phyloP scores from a whole-genome alignment of 2,329 filamentous ascomycete genomes.

The Cercospora citrullina region DNA sequence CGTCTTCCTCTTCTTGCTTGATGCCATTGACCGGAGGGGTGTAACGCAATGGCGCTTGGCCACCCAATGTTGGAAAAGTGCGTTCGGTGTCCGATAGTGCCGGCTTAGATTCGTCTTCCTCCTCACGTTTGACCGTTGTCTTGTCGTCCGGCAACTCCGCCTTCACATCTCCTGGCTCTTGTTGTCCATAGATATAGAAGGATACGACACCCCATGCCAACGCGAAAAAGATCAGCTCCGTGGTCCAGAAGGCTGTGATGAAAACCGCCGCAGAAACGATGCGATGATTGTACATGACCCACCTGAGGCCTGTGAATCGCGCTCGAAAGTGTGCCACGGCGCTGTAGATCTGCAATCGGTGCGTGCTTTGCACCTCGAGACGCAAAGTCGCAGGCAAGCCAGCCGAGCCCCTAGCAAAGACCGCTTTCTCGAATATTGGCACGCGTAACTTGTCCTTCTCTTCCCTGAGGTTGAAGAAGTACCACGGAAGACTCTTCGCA shows the following conservation, averaged over 20 bases:
- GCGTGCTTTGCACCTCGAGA: conserved; percentile 69
- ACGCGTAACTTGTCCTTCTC: conserved; percentile 67
- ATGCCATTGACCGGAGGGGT: conserved; percentile 23
- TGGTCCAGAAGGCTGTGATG: conserved; percentile 71
- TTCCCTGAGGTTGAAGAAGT: conserved; percentile 64
- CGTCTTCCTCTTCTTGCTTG: conserved; percentile 36
- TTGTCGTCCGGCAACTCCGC: conserved; percentile 23
- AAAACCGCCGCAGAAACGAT: conserved; percentile 68
- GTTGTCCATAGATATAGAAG: conserved; percentile 40
- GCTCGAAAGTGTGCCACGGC: conserved; percentile 70
- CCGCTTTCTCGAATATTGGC: conserved; percentile 70
- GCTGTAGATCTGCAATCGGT: conserved; percentile 72
- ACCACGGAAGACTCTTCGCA: conserved; percentile 65
- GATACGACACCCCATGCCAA: conserved; percentile 63
- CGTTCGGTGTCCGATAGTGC: conserved; percentile 50
- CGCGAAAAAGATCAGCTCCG: conserved; percentile 67
- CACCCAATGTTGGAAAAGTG: conserved; percentile 51
- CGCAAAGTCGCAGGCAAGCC: conserved; percentile 56
- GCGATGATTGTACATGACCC: conserved; percentile 84
- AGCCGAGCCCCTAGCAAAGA: conserved; percentile 59
- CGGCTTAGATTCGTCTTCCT: conserved; percentile 26
- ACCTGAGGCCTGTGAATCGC: conserved; percentile 69
- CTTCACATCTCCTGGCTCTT: conserved; percentile 17
- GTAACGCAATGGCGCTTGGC: conserved; percentile 45
- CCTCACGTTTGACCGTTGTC: conserved; percentile 25